Evolutionary conservation across 202 grass and related monocot genomes (phyloP), one percentile per base, ranked within the genome.

Genomic region (Elaeis oleifera): DNA sequence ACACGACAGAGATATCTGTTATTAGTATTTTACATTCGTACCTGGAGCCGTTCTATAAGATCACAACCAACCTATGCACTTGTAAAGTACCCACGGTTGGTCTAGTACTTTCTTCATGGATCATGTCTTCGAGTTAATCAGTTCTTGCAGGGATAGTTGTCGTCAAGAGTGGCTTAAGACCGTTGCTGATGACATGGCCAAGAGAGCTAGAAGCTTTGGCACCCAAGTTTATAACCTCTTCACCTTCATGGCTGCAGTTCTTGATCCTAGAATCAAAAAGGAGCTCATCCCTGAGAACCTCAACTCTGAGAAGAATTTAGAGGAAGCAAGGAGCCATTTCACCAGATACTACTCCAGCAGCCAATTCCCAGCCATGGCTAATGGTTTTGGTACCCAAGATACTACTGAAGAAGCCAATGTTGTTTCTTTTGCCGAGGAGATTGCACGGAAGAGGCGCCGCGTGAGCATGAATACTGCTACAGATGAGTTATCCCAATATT

Each of bases 391-490:
- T 3, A 61, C 56, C 53, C 80, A 79, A 58, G 84, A 84, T 39
- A 73, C 58, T 49, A 23, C 52, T 1, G 88, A 81, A 22, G 77
- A 73, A 65, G 62, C 60, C 49, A 69, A 75, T 9, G 79, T 78
- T 16, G 89, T 97, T 76, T 91, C 92, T 49, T 97, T 91, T 54
- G 92, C 92, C 49, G 92, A 97, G 80, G 92, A 97, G 77, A 97
- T 97, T 62, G 83, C 90, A 19, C 75, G 87, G 25, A 97, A 91
- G 65, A 71, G 84, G 27, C 87, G 92, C 3, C 76, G 82, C 6
- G 61, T 87, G 62, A 81, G 71, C 62, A 79, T 83, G 74, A 84
- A 25, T 64, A 74, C 80, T 32, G 66, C 92, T 39, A 81, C 67
- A 59, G 92, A 97, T 11, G 92, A 97, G 74, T 81, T 97, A 53